Evolutionary conservation across 306 rosid genomes (phyloP), one percentile per base, ranked within the genome.

Genomic region (Lathyrus aphaca): DNA sequence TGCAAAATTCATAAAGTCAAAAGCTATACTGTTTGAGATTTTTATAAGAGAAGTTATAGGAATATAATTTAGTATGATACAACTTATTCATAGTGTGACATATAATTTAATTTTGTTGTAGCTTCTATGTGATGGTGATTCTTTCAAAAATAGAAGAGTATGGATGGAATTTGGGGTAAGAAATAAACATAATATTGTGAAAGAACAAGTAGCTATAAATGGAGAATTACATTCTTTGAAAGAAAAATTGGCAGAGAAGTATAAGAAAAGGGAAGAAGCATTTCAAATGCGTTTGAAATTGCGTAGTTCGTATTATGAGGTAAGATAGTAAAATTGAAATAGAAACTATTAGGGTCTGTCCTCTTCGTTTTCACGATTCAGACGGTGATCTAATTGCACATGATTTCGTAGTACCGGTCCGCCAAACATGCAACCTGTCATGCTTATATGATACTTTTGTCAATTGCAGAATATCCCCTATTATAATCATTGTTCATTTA

Each of bases 391-490:
- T 27, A 4, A 29, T 29, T 4, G 32, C 32, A 29, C 0, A 29
- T 29, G 5, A 29, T 29, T 29, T 29, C 4, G 3, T 3, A 3
- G 32, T 3, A 29, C 32, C 32, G 32, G 32, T 29, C 5, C 32
- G 0, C 32, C 32, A 29, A 29, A 29, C 32, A 29, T 29, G 4
- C 32, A 29, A 4, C 32, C 0, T 29, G 5, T 4, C 32, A 4
- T 4, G 4, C 5, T 37, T 37, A 59, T 16, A 32, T n/a, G 21
- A 7, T 32, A 59, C 42, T 0, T 3, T 16, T 48, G 32, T 48
- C 0, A 67, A 25, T 37, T 67, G 68, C 70, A 75, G 69, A 53
- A 48, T 75, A 16, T 16, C 16, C n/a, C 49, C 37, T 68, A 75
- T 23, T 1, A 76, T 17, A 42, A 17, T 19, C 48, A 50, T 37